Evolutionary conservation across 2,329 filamentous ascomycete genomes (phyloP).

Genomic region (Periconia macrospinosa): DNA sequence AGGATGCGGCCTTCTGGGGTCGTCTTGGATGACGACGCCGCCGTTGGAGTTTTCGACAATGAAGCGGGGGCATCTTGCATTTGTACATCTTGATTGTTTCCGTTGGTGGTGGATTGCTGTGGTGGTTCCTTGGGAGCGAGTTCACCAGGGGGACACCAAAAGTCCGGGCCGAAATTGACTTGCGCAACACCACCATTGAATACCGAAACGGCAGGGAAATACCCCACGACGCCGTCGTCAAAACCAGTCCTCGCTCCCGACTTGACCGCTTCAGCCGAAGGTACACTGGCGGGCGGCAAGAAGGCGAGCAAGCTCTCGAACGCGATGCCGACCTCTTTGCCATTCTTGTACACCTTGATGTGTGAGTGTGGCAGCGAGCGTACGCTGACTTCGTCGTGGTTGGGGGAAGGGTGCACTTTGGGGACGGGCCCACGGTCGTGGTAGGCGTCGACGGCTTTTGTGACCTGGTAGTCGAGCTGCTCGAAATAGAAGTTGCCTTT

Average conservation of each 20-base stretch:
- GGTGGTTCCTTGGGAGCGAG: constrained; percentile 11
- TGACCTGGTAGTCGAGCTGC: constrained; percentile 83
- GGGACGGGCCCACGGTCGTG: constrained; percentile 51
- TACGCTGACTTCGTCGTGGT: constrained; percentile 72
- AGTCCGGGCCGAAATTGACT: constrained; percentile 91
- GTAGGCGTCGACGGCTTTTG: constrained; percentile 79
- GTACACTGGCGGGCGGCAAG: constrained; percentile 82
- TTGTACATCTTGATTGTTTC: not conserved
- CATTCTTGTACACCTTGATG: constrained; percentile 93
- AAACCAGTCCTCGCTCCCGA: constrained; percentile 80
- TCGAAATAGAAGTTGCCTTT: constrained; percentile 95
- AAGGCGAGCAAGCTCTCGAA: constrained; percentile 90
- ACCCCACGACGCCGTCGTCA: constrained; percentile 93
- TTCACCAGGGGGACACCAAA: constrained; percentile 80
- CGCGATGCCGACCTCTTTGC: constrained; percentile 78
- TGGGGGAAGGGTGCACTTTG: constrained; percentile 74
- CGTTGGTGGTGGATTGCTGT: not conserved
- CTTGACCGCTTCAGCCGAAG: constrained; percentile 67
- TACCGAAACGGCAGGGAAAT: constrained; percentile 90
- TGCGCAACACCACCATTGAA: constrained; percentile 90
- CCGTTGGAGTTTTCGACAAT: not conserved
- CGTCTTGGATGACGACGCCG: not conserved
- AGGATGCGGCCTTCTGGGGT: constrained; percentile 42
- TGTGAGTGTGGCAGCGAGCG: constrained; percentile 83
- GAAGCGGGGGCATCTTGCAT: not conserved